Conservation (phyloP, 1,139 yeast genomes). For the Magnusiomyces suaveolens region DNA sequence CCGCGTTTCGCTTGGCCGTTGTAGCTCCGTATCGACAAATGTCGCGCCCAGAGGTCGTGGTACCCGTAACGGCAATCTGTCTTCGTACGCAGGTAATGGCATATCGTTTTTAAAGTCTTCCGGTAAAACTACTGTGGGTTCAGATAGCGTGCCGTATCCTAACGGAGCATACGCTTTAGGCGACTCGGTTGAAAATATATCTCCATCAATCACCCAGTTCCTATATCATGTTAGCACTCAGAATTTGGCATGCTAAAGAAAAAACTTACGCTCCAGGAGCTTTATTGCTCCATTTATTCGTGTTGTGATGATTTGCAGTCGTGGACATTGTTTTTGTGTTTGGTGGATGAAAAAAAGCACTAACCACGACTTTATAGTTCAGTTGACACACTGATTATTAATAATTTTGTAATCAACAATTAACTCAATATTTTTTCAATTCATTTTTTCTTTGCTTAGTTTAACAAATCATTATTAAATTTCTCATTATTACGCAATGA, state of each 20-base stretch:
- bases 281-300: neutral
- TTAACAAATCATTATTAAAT: too few species aligned
- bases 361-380: too few species aligned
- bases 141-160: conserved; percentile 22
- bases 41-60: conserved; percentile 24
- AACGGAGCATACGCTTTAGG: conserved; percentile 29
- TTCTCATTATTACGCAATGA: too few species aligned
- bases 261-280: neutral
- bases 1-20: conserved; percentile 20
- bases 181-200: conserved; percentile 23
- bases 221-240: neutral
- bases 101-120: conserved; percentile 24
- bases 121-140: conserved; percentile 20
- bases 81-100: conserved; percentile 24
- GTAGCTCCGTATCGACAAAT: conserved; percentile 26
- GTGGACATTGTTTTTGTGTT: neutral
- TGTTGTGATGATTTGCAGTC: neutral
- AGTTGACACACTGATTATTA: too few species aligned
- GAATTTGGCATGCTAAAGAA: neutral
- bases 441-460: too few species aligned
- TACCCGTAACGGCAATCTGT: conserved; percentile 20
- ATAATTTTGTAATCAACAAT: too few species aligned
- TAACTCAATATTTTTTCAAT: too few species aligned
- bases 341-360: too few species aligned
- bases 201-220: conserved; percentile 15